These are phyloP conservation scores for Myxozyma neglecta DNA, from an alignment of 805 yeast genomes.

Conservation along the genomic window DNA sequence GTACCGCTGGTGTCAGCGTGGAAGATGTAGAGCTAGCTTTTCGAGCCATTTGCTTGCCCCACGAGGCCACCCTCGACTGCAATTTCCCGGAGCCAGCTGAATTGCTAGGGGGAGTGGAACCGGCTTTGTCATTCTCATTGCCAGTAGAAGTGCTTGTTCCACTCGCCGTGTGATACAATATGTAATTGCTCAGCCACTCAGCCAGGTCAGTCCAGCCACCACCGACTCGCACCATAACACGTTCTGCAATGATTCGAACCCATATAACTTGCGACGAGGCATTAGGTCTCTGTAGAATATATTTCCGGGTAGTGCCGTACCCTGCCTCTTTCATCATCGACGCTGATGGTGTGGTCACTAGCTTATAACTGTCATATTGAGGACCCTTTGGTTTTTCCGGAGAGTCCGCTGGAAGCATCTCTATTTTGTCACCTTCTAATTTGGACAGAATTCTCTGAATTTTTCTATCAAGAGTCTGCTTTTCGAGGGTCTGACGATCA, in stretches of 20 bases:
- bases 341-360: constrained; percentile 8
- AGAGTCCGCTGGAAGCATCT: constrained; percentile 8
- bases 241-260: constrained; percentile 33
- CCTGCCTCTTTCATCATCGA: constrained; percentile 23
- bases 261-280: constrained; percentile 32
- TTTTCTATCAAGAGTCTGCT: constrained; percentile 23
- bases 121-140: not conserved
- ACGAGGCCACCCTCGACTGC: not conserved
- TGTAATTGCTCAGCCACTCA: constrained; percentile 31
- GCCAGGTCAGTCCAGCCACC: constrained; percentile 35
- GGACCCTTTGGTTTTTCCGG: not conserved
- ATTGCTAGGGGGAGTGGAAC: not conserved
- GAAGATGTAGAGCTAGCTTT: not conserved
- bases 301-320: constrained; percentile 32
- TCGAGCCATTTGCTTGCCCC: not conserved
- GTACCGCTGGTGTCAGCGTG: not conserved
- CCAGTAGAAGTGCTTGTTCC: not conserved
- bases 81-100: not conserved
- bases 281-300: constrained; percentile 29
- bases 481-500: constrained; percentile 1
- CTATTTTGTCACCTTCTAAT: constrained; percentile 5
- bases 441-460: constrained; percentile 17
- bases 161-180: constrained; percentile 21
- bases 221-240: constrained; percentile 35
- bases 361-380: constrained; percentile 5